Evolutionary conservation across 805 yeast species (phyloP), one percentile per base, ranked within the genome.

Genomic region (Saitoella complicata): DNA sequence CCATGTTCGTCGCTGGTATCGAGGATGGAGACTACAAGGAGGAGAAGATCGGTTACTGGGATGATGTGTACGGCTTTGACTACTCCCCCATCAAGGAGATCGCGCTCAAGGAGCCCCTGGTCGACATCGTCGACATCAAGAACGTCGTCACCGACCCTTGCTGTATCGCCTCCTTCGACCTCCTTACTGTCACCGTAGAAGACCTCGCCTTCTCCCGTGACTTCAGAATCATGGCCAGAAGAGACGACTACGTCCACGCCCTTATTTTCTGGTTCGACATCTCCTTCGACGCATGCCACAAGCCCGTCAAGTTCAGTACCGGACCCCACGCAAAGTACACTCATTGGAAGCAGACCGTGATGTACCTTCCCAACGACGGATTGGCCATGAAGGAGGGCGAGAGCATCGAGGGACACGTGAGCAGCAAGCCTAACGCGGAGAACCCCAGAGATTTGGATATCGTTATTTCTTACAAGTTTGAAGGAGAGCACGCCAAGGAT

Each of bases 281-380:
- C 57, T 87, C 74, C 51, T 91, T 91, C 73, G 74, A 76, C 53
- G 73, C 72, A 52, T 54, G 64, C 46, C 60, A 58, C 46, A 60
- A 62, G 49, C 68, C 69, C 12, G 79, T 88, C 47, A 67, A 66
- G 32, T 87, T 91, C 60, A 79, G 91, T 13, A 93, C 99, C 9
- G 97, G 97, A 29, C 95, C 99, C 34, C 86, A 81, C 65, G 78
- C 86, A 41, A 75, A 77, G 54, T 86, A 87, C 70, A 91, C 98
- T 10, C 99, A 91, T 67, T 91, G 99, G 99, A 93, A 91, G 63
- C 98, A 91, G 67, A 82, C 95, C 12, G 93, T 91, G 1, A 86
- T 93, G 65, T 93, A 91, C 63, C 70, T 88, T 57, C 76, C 73
- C 54, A 82, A 84, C 55, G 94, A 83, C 21, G 21, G 21, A 31